Percentiles rank a stretch among this genome's conserved stretches.
phyloP scores from a whole-genome alignment of 805 yeast species.

The Lachancea lanzarotensis region DNA sequence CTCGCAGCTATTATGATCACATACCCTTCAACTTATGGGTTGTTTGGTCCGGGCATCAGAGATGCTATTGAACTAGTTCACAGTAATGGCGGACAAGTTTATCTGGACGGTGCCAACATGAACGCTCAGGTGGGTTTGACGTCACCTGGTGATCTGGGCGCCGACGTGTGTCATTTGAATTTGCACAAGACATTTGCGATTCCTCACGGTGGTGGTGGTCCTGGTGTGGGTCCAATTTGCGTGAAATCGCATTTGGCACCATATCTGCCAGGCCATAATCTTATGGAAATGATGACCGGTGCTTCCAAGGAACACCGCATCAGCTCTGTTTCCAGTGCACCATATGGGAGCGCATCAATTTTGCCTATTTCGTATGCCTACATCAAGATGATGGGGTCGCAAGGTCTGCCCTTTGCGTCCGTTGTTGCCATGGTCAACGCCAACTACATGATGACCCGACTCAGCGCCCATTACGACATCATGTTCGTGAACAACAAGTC shows the following conservation, averaged over 20 bases:
- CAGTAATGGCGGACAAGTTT: slow-evolving; percentile 86
- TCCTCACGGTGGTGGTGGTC: slow-evolving; percentile 99
- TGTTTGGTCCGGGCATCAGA: slow-evolving; percentile 87
- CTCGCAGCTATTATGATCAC: slow-evolving; percentile 95
- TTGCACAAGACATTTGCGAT: slow-evolving; percentile 96
- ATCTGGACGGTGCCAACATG: slow-evolving; percentile 98
- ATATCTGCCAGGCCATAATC: slow-evolving; percentile 74
- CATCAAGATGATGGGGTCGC: slow-evolving; percentile 87
- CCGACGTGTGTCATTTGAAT: slow-evolving; percentile 96
- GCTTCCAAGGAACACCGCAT: slow-evolving; percentile 45
- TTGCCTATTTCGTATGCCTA: slow-evolving; percentile 92
- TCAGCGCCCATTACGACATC: slow-evolving; percentile 64
- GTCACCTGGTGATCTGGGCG: slow-evolving; percentile 95
- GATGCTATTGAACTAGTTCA: slow-evolving; percentile 84
- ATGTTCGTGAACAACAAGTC: slow-evolving; percentile 48
- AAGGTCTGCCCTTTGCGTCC: slow-evolving; percentile 79
- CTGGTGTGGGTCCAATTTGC: slow-evolving; percentile 98
- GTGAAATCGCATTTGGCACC: slow-evolving; percentile 75
- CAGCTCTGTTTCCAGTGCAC: slow-evolving; percentile 81
- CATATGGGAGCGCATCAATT: slow-evolving; percentile 92
- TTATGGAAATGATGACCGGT: slow-evolving; percentile 44
- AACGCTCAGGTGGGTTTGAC: slow-evolving; percentile 98
- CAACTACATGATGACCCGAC: slow-evolving; percentile 83
- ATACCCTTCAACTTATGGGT: slow-evolving; percentile 94
- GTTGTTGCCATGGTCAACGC: slow-evolving; percentile 90